Conservation (phyloP, 2,329 filamentous ascomycete species). For the Eutypa lata region DNA sequence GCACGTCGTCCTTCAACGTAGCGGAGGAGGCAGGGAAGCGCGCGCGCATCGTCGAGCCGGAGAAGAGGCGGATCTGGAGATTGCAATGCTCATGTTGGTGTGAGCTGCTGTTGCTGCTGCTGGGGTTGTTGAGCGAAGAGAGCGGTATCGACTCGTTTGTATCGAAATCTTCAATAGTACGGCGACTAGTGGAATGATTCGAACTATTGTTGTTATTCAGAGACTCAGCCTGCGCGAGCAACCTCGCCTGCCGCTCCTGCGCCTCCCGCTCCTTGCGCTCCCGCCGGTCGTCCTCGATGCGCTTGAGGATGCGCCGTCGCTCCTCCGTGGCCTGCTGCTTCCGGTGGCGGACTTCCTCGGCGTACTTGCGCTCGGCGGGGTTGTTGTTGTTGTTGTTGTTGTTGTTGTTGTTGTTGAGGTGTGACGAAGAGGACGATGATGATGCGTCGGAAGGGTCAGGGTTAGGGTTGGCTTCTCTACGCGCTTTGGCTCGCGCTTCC, state of each 20-base stretch:
- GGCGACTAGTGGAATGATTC: too few relatives aligned
- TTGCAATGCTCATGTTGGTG: conserved; percentile 42
- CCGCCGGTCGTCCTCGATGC: conserved; percentile 73
- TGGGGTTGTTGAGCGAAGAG: conserved; percentile 4
- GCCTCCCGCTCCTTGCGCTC: conserved; percentile 58
- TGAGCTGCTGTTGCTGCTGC: conserved; percentile 8
- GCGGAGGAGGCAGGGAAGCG: conserved; percentile 65
- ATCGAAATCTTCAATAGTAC: too few relatives aligned
- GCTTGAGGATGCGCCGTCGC: conserved; percentile 66
- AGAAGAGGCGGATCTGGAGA: conserved; percentile 78
- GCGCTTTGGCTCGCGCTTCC: conserved; percentile 37
- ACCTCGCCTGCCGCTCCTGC: conserved; percentile 39
- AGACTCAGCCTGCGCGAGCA: conserved; percentile 18
- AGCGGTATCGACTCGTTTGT: background rate
- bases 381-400: conserved; percentile 22
- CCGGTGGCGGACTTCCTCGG: conserved; percentile 57
- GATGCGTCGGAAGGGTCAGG: background rate
- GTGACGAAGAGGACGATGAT: background rate
- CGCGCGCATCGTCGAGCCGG: conserved; percentile 74
- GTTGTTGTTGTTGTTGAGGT: conserved; percentile 25
- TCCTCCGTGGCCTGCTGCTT: conserved; percentile 67
- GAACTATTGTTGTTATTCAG: conserved; percentile 15
- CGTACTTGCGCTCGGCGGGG: conserved; percentile 42
- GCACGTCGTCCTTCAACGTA: conserved; percentile 63
- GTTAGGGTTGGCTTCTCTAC: conserved; percentile 33